Percentiles rank a stretch among this genome's conserved stretches.
phyloP scores from a whole-genome alignment of 2,329 filamentous ascomycete species.

The Paraphoma sp. region DNA sequence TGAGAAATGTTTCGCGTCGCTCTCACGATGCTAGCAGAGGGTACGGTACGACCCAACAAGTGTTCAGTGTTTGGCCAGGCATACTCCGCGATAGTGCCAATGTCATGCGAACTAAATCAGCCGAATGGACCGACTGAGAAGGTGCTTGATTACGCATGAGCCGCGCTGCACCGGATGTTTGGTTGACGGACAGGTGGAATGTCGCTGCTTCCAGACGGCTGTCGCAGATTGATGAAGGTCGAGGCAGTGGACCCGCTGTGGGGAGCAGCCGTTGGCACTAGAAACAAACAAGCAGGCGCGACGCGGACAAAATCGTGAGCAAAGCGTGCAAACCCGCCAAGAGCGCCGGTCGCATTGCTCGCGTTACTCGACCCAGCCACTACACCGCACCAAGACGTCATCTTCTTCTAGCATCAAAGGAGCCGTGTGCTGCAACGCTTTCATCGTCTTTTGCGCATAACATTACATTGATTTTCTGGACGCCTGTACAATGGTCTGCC shows the following conservation, averaged over 20 bases:
- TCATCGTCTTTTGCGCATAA: constrained; percentile 1
- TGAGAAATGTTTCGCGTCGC: constrained; percentile 6
- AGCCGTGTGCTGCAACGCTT: background rate
- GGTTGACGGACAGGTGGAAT: background rate
- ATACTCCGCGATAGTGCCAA: background rate
- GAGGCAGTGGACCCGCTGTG: constrained; percentile 6
- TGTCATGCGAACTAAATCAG: constrained; percentile 2
- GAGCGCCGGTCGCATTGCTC: background rate
- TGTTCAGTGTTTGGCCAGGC: constrained; percentile 6
- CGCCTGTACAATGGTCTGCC: constrained; percentile 27
- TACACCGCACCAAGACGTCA: background rate
- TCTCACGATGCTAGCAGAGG: constrained; percentile 3
- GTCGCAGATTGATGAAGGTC: constrained; percentile 18
- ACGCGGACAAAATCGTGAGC: background rate
- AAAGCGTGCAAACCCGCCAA: constrained; percentile 11
- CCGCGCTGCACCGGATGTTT: background rate
- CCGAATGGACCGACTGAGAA: background rate
- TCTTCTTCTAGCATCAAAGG: background rate
- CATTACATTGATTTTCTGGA: constrained; percentile 6
- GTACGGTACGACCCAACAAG: constrained; percentile 2
- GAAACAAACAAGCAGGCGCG: background rate
- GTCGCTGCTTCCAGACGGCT: constrained; percentile 13
- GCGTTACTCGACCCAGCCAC: background rate
- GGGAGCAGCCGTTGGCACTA: background rate
- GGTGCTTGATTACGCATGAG: background rate